A percentile compares a stretch with the other conserved stretches of the same genome.
Evolutionary conservation across 306 rosid species (phyloP).

Genomic region (Lathyrus aphaca): DNA sequence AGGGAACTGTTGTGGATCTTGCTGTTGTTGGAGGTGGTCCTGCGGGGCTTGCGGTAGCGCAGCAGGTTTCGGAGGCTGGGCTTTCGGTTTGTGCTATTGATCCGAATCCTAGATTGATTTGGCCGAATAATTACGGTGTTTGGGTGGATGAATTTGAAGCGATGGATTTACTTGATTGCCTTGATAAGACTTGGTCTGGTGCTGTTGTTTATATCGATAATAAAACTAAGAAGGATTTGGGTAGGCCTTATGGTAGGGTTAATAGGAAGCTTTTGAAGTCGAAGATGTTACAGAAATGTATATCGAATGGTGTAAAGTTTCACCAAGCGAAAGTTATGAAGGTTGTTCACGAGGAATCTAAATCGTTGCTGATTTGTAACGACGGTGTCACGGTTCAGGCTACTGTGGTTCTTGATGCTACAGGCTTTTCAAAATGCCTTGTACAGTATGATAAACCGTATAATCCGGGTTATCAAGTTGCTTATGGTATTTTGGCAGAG

Average conservation of each 20-base stretch:
- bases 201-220: constrained; percentile 81
- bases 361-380: constrained; percentile 75
- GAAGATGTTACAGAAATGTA: constrained; percentile 88
- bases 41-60: constrained; percentile 96
- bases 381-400: constrained; percentile 94
- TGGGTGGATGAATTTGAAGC: constrained; percentile 99
- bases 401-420: constrained; percentile 92
- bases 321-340: constrained; percentile 88
- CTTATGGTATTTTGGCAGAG: constrained; percentile 96
- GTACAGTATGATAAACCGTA: constrained; percentile 92
- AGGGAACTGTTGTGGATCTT: constrained; percentile 81
- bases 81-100: constrained; percentile 89
- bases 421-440: constrained; percentile 92
- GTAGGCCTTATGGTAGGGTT: constrained; percentile 95
- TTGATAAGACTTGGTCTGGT: constrained; percentile 95
- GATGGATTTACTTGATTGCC: constrained; percentile 95
- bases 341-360: constrained; percentile 82
- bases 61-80: constrained; percentile 96
- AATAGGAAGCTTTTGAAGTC: constrained; percentile 89
- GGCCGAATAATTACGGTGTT: constrained; percentile 99
- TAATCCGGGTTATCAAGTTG: constrained; percentile 97
- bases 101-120: constrained; percentile 82
- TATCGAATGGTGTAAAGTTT: constrained; percentile 83
- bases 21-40: constrained; percentile 99
- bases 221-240: constrained; percentile 62